Evolutionary conservation across 768 basidiomycete species (phyloP).

Genomic region (Mycena chlorophos): DNA sequence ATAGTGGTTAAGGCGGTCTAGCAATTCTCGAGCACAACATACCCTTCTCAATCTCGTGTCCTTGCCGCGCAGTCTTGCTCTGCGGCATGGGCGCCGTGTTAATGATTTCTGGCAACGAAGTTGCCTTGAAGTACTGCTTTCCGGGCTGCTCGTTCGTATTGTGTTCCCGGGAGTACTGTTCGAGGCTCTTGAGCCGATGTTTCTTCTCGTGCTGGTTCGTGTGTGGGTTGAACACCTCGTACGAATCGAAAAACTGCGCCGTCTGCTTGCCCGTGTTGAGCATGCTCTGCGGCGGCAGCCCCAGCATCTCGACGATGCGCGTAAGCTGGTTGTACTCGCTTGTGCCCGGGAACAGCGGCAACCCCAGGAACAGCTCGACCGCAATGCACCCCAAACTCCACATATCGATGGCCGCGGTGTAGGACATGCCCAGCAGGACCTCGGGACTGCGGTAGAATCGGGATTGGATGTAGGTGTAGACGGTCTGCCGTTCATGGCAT

Average conservation of each 20-base stretch:
- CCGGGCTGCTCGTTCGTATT: slow-evolving; percentile 95
- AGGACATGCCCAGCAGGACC: slow-evolving; percentile 91
- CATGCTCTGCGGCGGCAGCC: slow-evolving; percentile 89
- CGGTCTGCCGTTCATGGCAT: slow-evolving; percentile 98
- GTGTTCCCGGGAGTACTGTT: slow-evolving; percentile 95
- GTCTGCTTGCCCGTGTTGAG: slow-evolving; percentile 96
- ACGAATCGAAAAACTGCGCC: slow-evolving; percentile 86
- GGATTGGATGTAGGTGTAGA: slow-evolving; percentile 99
- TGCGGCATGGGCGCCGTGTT: slow-evolving; percentile 92
- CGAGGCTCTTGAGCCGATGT: slow-evolving; percentile 84
- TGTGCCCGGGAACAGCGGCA: slow-evolving; percentile 96
- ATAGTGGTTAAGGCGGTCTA: slow-evolving; percentile 7
- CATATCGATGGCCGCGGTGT: slow-evolving; percentile 97
- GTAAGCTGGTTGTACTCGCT: slow-evolving; percentile 99
- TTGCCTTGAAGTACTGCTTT: slow-evolving; percentile 98
- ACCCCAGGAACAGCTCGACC: slow-evolving; percentile 93
- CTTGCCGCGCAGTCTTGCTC: slow-evolving; percentile 73
- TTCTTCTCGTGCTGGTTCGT: slow-evolving; percentile 76
- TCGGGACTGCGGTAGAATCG: slow-evolving; percentile 98
- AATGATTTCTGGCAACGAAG: slow-evolving; percentile 90
- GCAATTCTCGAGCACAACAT: slow-evolving; percentile 24
- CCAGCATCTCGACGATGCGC: slow-evolving; percentile 96
- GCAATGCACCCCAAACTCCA: slow-evolving; percentile 99
- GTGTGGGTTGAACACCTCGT: slow-evolving; percentile 61
- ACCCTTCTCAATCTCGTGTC: slow-evolving; percentile 91